Percentiles rank a stretch among this genome's conserved stretches.
phyloP scores from a whole-genome alignment of 176 grass and related monocot genomes.

The Oryza rufipogon region DNA sequence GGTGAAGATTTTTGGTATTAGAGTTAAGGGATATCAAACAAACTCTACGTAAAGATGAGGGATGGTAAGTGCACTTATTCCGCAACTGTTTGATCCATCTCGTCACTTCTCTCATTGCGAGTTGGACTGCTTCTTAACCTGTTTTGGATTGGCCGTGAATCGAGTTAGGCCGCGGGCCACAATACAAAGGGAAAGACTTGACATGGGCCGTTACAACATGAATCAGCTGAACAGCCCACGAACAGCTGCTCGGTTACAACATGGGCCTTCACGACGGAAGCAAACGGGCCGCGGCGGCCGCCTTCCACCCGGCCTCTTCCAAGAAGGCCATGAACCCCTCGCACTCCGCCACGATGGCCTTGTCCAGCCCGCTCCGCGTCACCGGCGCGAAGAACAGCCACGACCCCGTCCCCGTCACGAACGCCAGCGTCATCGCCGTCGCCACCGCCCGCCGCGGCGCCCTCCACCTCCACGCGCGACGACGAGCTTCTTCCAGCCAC shows the following conservation, averaged over 20 bases:
- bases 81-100: too few relatives aligned
- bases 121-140: too few relatives aligned
- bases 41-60: too few relatives aligned
- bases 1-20: too few relatives aligned
- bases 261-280: background rate
- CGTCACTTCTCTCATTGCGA: too few relatives aligned
- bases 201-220: too few relatives aligned
- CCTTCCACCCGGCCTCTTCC: slow-evolving; percentile 32
- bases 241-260: background rate
- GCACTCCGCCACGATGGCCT: slow-evolving; percentile 64
- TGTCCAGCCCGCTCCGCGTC: slow-evolving; percentile 52
- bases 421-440: slow-evolving; percentile 62
- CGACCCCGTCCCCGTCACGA: slow-evolving; percentile 54
- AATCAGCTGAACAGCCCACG: too few relatives aligned
- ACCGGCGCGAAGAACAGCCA: slow-evolving; percentile 79
- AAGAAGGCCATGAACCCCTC: slow-evolving; percentile 36
- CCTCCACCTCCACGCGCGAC: slow-evolving; percentile 8
- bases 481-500: background rate
- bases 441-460: slow-evolving; percentile 31
- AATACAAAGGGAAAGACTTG: too few relatives aligned
- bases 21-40: too few relatives aligned
- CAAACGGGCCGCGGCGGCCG: slow-evolving; percentile 1
- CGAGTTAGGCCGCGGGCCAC: too few relatives aligned
- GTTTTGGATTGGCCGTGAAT: too few relatives aligned
- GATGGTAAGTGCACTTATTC: too few relatives aligned